phyloP scores from a whole-genome alignment of 192 early-diverging fungal genomes.

The Coemansia sp. region DNA sequence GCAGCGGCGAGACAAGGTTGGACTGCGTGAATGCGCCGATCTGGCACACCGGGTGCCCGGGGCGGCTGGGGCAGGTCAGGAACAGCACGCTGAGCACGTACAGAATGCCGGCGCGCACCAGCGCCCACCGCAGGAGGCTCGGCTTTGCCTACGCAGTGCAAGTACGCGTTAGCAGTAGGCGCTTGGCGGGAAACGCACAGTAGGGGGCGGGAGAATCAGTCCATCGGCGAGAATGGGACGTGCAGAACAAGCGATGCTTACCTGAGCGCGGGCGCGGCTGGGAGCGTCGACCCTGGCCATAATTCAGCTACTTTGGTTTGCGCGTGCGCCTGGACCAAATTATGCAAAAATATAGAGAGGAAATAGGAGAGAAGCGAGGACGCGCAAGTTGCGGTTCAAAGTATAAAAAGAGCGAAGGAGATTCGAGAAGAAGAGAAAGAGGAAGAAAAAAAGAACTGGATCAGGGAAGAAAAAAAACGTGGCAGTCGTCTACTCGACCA shows the following conservation, averaged over 20 bases:
- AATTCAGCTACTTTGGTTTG: not conserved
- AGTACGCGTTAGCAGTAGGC: not conserved
- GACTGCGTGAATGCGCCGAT: conserved; percentile 10
- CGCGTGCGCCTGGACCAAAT: too few species aligned
- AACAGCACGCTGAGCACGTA: conserved; percentile 33
- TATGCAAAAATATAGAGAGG: too few species aligned
- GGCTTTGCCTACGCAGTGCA: conserved; percentile 6
- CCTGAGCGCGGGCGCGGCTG: conserved; percentile 4
- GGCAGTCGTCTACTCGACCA: too few species aligned
- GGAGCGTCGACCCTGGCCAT: not conserved
- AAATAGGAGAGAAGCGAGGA: too few species aligned
- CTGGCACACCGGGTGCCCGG: conserved; percentile 31
- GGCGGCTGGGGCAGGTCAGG: conserved; percentile 29
- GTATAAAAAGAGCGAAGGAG: too few species aligned
- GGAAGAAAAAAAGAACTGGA: not conserved
- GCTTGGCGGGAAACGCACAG: too few species aligned
- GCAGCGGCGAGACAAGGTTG: conserved; percentile 19
- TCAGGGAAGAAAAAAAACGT: too few species aligned
- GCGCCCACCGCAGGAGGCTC: conserved; percentile 14
- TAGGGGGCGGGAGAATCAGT: too few species aligned
- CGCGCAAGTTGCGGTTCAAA: too few species aligned
- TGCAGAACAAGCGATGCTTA: too few species aligned
- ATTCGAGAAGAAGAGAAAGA: not conserved
- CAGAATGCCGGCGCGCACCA: conserved; percentile 17
- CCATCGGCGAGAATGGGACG: too few species aligned